These are phyloP conservation scores for Trametes hirsuta DNA, from an alignment of 1,284 basidiomycete genomes.

Conservation along the genomic window DNA sequence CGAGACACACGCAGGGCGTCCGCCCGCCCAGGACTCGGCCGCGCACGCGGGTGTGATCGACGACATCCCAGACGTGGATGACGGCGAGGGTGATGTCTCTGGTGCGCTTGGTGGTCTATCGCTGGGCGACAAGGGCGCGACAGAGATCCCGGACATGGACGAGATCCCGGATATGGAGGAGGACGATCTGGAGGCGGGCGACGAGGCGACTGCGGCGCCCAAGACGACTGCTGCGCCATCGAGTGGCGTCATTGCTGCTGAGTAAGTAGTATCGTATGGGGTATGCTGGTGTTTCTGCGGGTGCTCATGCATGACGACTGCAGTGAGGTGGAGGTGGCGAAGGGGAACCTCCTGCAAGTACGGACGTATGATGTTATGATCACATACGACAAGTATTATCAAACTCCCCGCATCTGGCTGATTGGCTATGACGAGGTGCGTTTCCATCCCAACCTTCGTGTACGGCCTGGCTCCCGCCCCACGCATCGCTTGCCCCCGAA, in stretches of 20 bases:
- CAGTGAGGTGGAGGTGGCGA: slow-evolving; percentile 65
- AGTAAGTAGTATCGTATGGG: slow-evolving; percentile 27
- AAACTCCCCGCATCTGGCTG: slow-evolving; percentile 94
- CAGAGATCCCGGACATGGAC: slow-evolving; percentile 44
- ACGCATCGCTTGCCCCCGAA: neutral
- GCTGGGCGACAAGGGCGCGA: slow-evolving; percentile 58
- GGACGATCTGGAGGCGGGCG: slow-evolving; percentile 42
- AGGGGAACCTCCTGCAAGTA: slow-evolving; percentile 89
- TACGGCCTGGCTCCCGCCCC: neutral
- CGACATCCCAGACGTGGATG: slow-evolving; percentile 91
- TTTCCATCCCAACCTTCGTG: slow-evolving; percentile 2
- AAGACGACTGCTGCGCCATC: slow-evolving; percentile 39
- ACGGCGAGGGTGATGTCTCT: slow-evolving; percentile 86
- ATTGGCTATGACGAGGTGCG: slow-evolving; percentile 92
- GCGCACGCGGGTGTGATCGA: slow-evolving; percentile 66
- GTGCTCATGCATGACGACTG: slow-evolving; percentile 4
- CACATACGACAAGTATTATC: slow-evolving; percentile 99
- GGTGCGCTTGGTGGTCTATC: slow-evolving; percentile 67
- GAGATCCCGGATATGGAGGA: slow-evolving; percentile 46
- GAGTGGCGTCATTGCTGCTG: slow-evolving; percentile 28
- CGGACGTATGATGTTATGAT: slow-evolving; percentile 99
- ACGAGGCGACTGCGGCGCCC: slow-evolving; percentile 82
- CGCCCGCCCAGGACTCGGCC: slow-evolving; percentile 49
- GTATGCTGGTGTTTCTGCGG: neutral
- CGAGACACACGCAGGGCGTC: slow-evolving; percentile 82